A percentile compares a stretch with the other conserved stretches of the same genome.
phyloP scores from a whole-genome alignment of 257 asterid species.

The Plantago major region DNA sequence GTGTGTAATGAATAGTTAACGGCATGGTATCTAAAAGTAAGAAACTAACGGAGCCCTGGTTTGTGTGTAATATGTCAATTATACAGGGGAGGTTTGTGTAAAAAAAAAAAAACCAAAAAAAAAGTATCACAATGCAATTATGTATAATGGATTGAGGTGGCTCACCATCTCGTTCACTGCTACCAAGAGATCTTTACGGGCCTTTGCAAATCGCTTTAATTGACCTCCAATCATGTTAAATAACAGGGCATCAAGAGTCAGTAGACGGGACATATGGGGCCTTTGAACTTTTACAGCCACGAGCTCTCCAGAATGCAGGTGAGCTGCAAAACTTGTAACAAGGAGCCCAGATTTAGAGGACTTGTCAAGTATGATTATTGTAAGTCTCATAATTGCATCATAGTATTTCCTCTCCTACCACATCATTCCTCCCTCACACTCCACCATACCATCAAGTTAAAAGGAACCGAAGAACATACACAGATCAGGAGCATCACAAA shows the following conservation, averaged over 20 bases:
- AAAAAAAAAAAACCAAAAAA: background rate
- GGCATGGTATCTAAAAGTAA: too few species aligned
- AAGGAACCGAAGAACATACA: background rate
- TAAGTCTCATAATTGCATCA: constrained; percentile 5
- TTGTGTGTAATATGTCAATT: too few species aligned
- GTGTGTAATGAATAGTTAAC: too few species aligned
- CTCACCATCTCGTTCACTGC: constrained; percentile 99
- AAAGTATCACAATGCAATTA: background rate
- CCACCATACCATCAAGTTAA: too few species aligned
- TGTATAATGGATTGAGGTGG: constrained; percentile 22
- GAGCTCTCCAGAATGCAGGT: constrained; percentile 95
- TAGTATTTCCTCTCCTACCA: constrained; percentile 10
- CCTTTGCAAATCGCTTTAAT: constrained; percentile 92
- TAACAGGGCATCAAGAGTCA: constrained; percentile 90
- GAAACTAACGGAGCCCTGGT: too few species aligned
- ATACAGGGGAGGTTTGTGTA: too few species aligned
- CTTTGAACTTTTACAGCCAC: constrained; percentile 99
- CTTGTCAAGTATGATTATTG: constrained; percentile 5
- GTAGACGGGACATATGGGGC: constrained; percentile 84
- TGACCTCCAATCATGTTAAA: constrained; percentile 98
- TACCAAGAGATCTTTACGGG: constrained; percentile 90
- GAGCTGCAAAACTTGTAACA: constrained; percentile 92
- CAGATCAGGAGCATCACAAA: background rate
- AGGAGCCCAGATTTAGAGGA: constrained; percentile 36
- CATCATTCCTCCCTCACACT: background rate